Percentiles rank a stretch among this genome's conserved stretches.
Conservation (phyloP, 2,329 filamentous ascomycete species). For the Tolypocladium guangdongense region DNA sequence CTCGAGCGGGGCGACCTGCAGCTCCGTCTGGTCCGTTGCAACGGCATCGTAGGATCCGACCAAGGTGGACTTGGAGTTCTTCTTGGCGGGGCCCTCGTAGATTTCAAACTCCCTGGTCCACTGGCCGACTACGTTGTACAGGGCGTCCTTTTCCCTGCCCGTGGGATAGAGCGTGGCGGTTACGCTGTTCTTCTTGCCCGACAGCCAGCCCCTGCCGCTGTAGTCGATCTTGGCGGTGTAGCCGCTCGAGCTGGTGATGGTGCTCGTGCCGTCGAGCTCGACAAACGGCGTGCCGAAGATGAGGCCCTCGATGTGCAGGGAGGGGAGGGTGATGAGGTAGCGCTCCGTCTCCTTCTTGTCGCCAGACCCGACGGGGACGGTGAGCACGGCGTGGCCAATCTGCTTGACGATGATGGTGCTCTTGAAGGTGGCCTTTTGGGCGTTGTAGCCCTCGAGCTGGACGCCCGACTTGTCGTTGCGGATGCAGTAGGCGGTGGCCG, state of each 20-base stretch:
- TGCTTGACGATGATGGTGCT: slow-evolving; percentile 93
- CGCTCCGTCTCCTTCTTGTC: slow-evolving; percentile 41
- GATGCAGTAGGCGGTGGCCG: slow-evolving; percentile 89
- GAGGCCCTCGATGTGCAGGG: slow-evolving; percentile 86
- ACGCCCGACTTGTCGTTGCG: slow-evolving; percentile 78
- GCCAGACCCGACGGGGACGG: slow-evolving; percentile 43
- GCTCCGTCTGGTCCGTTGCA: slow-evolving; percentile 48
- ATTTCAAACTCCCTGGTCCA: slow-evolving; percentile 82
- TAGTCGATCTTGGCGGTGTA: slow-evolving; percentile 89
- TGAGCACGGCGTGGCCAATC: slow-evolving; percentile 77
- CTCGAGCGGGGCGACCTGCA: slow-evolving; percentile 61
- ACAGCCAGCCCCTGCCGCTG: slow-evolving; percentile 86
- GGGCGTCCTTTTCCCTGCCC: slow-evolving; percentile 58
- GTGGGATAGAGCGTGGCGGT: slow-evolving; percentile 62
- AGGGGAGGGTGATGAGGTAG: slow-evolving; percentile 85
- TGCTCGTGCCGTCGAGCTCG: slow-evolving; percentile 75
- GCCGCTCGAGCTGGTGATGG: slow-evolving; percentile 77
- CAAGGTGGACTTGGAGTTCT: slow-evolving; percentile 35
- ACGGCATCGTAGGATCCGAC: slow-evolving; percentile 52
- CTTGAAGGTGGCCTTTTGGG: slow-evolving; percentile 90
- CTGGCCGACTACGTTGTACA: slow-evolving; percentile 78
- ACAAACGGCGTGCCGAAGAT: slow-evolving; percentile 81
- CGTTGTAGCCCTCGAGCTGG: slow-evolving; percentile 78
- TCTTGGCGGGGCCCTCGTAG: slow-evolving; percentile 50
- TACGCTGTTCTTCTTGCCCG: slow-evolving; percentile 91